These are phyloP conservation scores for Trichocladium antarcticum DNA, from an alignment of 495 filamentous ascomycete genomes.

Conservation along the genomic window DNA sequence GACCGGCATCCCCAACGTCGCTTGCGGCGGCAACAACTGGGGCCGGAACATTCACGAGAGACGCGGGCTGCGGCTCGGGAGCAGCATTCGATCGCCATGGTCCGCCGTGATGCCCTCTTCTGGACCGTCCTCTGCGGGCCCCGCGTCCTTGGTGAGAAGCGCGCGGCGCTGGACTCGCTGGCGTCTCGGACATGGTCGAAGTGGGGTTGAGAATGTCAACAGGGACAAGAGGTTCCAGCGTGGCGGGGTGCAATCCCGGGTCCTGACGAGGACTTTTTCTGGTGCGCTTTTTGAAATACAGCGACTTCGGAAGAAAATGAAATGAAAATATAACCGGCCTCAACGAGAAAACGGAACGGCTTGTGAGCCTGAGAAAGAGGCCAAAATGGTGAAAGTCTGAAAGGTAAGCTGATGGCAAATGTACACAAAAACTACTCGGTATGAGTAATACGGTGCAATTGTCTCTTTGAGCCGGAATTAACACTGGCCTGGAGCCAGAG, in stretches of 20 bases:
- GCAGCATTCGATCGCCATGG: neutral
- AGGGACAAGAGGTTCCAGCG: too few relatives aligned
- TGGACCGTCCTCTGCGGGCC: conserved; percentile 6
- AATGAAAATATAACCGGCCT: neutral
- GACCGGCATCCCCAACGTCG: neutral
- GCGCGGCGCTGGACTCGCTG: conserved; percentile 7
- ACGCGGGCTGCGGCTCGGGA: neutral
- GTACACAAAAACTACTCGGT: neutral
- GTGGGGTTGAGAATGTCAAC: neutral
- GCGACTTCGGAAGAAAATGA: conserved; percentile 32
- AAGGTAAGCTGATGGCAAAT: conserved; percentile 4
- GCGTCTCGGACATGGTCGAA: conserved; percentile 14
- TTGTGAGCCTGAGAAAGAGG: too few relatives aligned
- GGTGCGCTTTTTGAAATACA: conserved; percentile 48
- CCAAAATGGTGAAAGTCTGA: neutral
- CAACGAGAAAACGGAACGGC: neutral
- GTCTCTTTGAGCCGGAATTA: neutral
- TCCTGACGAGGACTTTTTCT: neutral
- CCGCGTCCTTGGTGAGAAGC: conserved; percentile 19
- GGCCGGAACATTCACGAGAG: neutral
- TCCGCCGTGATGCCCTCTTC: conserved; percentile 6
- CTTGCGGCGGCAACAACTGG: neutral
- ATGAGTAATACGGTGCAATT: conserved; percentile 7
- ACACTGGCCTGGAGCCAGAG: neutral
- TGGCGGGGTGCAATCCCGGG: neutral